phyloP scores from a whole-genome alignment of 352 stramenopile genomes.

The Pythium dissotocum region DNA sequence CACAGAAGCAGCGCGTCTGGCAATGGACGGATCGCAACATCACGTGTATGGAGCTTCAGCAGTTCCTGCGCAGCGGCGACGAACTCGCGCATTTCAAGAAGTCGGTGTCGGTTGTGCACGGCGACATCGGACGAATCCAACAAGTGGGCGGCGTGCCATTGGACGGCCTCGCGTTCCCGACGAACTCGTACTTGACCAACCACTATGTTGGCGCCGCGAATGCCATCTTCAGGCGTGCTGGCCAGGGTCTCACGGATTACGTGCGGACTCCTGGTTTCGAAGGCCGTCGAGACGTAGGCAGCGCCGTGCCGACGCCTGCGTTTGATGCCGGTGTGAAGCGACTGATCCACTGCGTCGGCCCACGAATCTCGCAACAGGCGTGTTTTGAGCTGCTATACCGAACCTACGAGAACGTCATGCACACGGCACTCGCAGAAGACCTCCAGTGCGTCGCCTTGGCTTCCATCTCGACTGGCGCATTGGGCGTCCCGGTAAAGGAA shows the following conservation, averaged over 20 bases:
- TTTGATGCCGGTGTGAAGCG: slow-evolving; percentile 54
- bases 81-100: slow-evolving; percentile 25
- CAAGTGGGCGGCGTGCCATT: slow-evolving; percentile 17
- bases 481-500: slow-evolving; percentile 35
- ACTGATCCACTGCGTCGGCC: slow-evolving; percentile 63
- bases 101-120: slow-evolving; percentile 23
- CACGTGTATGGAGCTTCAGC: slow-evolving; percentile 15
- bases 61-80: slow-evolving; percentile 29
- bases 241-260: slow-evolving; percentile 17
- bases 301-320: slow-evolving; percentile 42
- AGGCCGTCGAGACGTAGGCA: slow-evolving; percentile 29
- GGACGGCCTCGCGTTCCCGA: slow-evolving; percentile 36
- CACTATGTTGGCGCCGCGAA: slow-evolving; percentile 30
- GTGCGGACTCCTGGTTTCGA: slow-evolving; percentile 10
- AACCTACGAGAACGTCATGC: slow-evolving; percentile 36
- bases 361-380: slow-evolving; percentile 33
- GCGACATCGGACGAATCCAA: slow-evolving; percentile 32
- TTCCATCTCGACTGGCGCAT: slow-evolving; percentile 36
- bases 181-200: slow-evolving; percentile 34
- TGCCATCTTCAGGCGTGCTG: slow-evolving; percentile 35
- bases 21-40: slow-evolving; percentile 15
- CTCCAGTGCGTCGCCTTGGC: slow-evolving; percentile 31
- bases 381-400: slow-evolving; percentile 25
- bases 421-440: slow-evolving; percentile 25
- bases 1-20: slow-evolving; percentile 21